Evolutionary conservation across 2,329 filamentous ascomycete genomes (phyloP), one percentile per base, ranked within the genome.

Genomic region (Dothidotthia symphoricarpi): DNA sequence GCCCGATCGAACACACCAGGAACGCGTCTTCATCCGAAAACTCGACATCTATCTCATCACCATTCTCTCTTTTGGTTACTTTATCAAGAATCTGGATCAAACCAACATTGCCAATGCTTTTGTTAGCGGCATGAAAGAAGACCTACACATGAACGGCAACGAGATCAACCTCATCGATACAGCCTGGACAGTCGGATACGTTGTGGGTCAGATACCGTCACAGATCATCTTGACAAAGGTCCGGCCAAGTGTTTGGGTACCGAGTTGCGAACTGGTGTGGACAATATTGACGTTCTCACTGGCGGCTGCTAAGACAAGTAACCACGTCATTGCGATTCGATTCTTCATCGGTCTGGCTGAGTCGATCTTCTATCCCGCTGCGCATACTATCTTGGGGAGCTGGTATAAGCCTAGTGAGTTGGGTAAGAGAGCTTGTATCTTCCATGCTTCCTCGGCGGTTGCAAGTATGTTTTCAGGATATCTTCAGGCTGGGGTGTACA

Each of bases 31-130:
- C 19, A 48, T 58, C 3, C 41, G 41, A n/a, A 55, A 53, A 15
- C 45, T 58, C 13, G 55, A 58, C 29, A 30, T 33, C 19, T 52
- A 45, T 31, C 41, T 58, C 3, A 49, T 58, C 9, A 54, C 49
- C 24, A 51, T 53, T 26, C 36, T 55, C 2, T 53, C 50, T 1
- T 38, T 52, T 3, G 49, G 49, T 5, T 52, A 52, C 22, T 61
- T 52, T 36, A 59, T 59, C 44, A 57, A 56, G 34, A 52, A 55
- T 17, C 43, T 60, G 4, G 55, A 59, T 26, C 51, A 56, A 28
- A 53, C 47, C 7, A 59, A 59, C 16, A 55, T 59, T 40, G 47
- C 36, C 29, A 55, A 52, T 43, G 53, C 55, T 9, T 57, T 49
- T 29, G 53, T 58, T 15, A 51, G 46, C 19, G 51, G 53, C 15